phyloP scores from a whole-genome alignment of 345 rosid species.

The Syzygium jambos region DNA sequence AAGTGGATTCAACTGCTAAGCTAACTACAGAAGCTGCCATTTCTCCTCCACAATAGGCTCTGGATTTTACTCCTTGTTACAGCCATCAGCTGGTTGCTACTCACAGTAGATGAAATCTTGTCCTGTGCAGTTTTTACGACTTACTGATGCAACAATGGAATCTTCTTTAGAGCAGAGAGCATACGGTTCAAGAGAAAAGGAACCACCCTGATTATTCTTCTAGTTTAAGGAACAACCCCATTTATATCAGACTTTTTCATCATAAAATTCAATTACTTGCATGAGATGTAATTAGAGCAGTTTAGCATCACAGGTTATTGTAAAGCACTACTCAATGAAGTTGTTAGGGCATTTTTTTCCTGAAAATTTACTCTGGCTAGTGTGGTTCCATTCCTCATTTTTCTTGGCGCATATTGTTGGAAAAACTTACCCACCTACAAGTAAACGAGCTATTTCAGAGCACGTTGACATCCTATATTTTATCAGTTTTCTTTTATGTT shows the following conservation, averaged over 20 bases:
- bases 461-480: background rate
- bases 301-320: background rate
- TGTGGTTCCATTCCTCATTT: background rate
- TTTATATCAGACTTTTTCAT: background rate
- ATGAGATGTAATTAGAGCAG: background rate
- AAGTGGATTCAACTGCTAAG: conserved; percentile 23
- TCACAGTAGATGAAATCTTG: background rate
- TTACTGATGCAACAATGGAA: background rate
- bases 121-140: background rate
- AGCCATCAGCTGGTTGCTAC: background rate
- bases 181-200: background rate
- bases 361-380: background rate
- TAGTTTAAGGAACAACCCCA: background rate
- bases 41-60: background rate
- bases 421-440: background rate
- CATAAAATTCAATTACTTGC: background rate
- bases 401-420: background rate
- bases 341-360: background rate
- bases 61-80: background rate
- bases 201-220: background rate
- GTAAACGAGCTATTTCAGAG: background rate
- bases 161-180: background rate
- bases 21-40: conserved; percentile 5
- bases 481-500: background rate
- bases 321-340: background rate